Conservation (phyloP, 169 alveolate genomes). For the Eimeria acervulina region DNA sequence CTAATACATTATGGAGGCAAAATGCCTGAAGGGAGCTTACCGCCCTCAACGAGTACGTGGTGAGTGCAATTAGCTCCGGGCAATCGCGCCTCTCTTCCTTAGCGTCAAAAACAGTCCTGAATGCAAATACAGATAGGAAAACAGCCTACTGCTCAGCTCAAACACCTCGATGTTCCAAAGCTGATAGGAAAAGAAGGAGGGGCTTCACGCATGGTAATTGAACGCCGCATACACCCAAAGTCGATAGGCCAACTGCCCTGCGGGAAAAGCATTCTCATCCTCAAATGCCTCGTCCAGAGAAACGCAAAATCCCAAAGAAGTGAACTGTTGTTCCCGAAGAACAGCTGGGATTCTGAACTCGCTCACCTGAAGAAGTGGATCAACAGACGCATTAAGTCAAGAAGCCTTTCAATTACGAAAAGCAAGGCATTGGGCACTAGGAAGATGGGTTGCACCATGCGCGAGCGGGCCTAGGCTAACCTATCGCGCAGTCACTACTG, state of each 20-base stretch:
- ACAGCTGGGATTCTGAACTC: conserved; percentile 76
- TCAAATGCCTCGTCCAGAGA: conserved; percentile 82
- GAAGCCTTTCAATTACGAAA: neutral
- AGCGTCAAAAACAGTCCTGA: conserved; percentile 72
- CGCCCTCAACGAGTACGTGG: conserved; percentile 65
- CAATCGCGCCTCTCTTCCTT: conserved; percentile 36
- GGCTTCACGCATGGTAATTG: neutral
- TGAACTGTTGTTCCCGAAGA: conserved; percentile 79
- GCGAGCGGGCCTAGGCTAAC: neutral
- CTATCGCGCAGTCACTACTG: neutral
- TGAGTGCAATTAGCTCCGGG: conserved; percentile 53
- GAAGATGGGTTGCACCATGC: neutral
- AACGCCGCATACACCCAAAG: conserved; percentile 78
- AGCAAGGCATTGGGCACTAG: neutral
- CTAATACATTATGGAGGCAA: neutral
- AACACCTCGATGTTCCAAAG: neutral
- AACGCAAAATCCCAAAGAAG: conserved; percentile 79
- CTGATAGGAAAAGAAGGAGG: neutral
- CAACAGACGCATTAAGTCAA: neutral
- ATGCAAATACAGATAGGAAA: neutral
- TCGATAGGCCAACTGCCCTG: conserved; percentile 81
- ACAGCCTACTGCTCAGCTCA: neutral
- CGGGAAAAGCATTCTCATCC: conserved; percentile 51
- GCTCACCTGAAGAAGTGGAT: conserved; percentile 56
- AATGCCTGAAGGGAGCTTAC: neutral